Evolutionary conservation across 2,329 filamentous ascomycete genomes (phyloP).

Genomic region (Cladosporium sphaerospermum): DNA sequence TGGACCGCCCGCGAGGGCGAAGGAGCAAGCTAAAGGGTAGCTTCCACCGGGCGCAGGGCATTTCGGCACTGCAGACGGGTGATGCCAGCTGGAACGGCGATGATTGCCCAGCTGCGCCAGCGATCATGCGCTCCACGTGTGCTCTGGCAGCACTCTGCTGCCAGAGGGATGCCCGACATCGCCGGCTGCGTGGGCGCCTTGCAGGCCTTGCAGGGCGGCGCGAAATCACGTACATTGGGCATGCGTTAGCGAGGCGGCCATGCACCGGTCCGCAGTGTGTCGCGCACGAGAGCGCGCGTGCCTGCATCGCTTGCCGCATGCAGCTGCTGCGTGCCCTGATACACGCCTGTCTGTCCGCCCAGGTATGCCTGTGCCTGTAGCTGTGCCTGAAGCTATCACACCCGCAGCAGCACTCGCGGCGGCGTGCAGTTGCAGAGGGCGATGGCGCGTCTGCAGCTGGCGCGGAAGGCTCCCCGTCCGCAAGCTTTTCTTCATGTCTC

Average conservation of each 20-base stretch:
- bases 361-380: too few species aligned
- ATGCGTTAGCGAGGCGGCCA: background rate
- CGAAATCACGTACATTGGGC: background rate
- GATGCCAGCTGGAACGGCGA: background rate
- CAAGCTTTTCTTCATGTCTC: constrained; percentile 10
- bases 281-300: constrained; percentile 6
- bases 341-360: background rate
- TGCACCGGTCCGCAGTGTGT: background rate
- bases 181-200: background rate
- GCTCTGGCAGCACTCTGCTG: background rate
- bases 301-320: constrained; percentile 6
- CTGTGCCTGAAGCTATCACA: background rate
- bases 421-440: background rate
- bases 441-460: background rate
- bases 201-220: background rate
- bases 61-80: background rate
- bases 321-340: background rate
- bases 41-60: background rate
- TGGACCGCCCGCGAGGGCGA: background rate
- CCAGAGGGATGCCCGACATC: background rate
- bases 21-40: too few species aligned
- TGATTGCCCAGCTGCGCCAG: background rate
- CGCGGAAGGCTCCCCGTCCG: background rate
- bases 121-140: background rate
- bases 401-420: background rate